Evolutionary conservation across 495 filamentous ascomycete genomes (phyloP).

Genomic region (Oidiodendron maius): DNA sequence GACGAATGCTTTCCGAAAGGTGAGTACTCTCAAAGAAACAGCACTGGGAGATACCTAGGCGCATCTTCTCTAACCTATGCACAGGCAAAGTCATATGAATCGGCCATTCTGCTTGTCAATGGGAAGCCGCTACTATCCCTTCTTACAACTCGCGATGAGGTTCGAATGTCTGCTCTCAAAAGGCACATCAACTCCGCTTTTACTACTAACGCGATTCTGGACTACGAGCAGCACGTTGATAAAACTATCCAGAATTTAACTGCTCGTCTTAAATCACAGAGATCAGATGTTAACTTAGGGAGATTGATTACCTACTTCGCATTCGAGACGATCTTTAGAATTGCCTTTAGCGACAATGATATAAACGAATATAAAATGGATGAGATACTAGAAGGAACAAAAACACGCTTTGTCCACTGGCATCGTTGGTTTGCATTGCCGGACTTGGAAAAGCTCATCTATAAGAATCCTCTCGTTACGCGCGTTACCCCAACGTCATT

Average conservation of each 20-base stretch:
- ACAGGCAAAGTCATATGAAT: not conserved
- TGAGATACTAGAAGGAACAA: not conserved
- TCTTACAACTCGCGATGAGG: not conserved
- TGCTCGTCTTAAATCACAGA: not conserved
- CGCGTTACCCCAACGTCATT: not conserved
- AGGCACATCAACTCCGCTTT: not conserved
- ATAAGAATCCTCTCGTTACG: not conserved
- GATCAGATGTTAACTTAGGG: not conserved
- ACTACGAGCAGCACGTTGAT: not conserved
- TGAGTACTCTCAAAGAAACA: slow-evolving; percentile 23
- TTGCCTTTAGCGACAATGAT: not conserved
- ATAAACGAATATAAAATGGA: not conserved
- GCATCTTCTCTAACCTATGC: not conserved
- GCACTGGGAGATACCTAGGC: too few relatives aligned
- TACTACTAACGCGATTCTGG: not conserved
- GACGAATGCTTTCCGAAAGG: slow-evolving; percentile 6
- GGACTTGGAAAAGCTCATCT: not conserved
- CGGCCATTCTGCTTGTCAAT: not conserved
- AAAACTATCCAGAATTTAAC: not conserved
- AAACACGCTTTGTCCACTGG: not conserved
- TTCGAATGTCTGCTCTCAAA: not conserved
- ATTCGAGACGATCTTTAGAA: not conserved
- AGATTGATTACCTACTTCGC: not conserved
- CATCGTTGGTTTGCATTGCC: not conserved
- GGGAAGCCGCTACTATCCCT: not conserved